These are phyloP conservation scores for Kodamaea kaohsiungensis DNA, from an alignment of 805 yeast species.

Conservation along the genomic window DNA sequence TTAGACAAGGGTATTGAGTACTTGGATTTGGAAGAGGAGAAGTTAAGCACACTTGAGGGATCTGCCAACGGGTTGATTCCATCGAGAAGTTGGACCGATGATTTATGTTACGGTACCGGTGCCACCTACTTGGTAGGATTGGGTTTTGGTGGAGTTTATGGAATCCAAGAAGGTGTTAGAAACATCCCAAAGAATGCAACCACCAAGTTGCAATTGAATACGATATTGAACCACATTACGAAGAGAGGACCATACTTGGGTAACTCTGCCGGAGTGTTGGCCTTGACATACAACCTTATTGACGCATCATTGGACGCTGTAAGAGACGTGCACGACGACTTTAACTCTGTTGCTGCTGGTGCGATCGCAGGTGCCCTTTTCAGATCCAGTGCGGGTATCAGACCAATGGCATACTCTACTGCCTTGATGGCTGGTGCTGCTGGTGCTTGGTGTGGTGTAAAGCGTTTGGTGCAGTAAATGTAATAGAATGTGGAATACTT, in stretches of 20 bases:
- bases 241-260: conserved; percentile 96
- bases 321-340: conserved; percentile 87
- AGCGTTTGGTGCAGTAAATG: conserved; percentile 33
- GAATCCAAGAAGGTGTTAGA: conserved; percentile 81
- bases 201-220: conserved; percentile 81
- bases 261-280: conserved; percentile 92
- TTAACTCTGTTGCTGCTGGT: conserved; percentile 85
- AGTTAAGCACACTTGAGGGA: conserved; percentile 75
- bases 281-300: conserved; percentile 81
- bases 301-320: conserved; percentile 76
- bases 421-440: conserved; percentile 87
- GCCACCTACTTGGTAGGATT: conserved; percentile 85
- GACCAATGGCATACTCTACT: conserved; percentile 86
- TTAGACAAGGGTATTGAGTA: conserved; percentile 87
- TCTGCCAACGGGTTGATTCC: conserved; percentile 88
- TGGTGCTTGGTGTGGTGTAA: conserved; percentile 88
- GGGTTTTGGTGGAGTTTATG: conserved; percentile 87
- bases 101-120: conserved; percentile 97
- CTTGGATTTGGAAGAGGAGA: conserved; percentile 82
- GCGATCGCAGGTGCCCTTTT: conserved; percentile 90
- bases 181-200: conserved; percentile 76
- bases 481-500: background rate
- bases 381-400: conserved; percentile 79
- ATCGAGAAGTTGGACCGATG: conserved; percentile 97
- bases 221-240: conserved; percentile 87